Base-by-base conservation (phyloP, 2,329 filamentous ascomycete species). In the Rhynchosporium agropyri region DNA sequence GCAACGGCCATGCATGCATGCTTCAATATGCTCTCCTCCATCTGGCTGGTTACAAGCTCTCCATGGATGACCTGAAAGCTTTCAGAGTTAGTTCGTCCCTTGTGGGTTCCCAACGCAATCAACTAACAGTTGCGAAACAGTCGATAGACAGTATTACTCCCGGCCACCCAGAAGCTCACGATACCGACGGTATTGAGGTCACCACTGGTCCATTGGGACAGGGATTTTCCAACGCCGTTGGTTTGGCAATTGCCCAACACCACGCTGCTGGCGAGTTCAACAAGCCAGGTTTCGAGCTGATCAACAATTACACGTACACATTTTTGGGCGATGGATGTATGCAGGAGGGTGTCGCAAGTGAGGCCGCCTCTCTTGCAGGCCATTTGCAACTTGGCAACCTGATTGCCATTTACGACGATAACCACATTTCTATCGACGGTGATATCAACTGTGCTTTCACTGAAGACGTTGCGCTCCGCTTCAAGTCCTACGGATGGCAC, bases 1-100 rank as follows among this genome's bases (percentile, higher is more conserved):
- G 93, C 67, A 99, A 99, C 84, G 95, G 95, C 73, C 95, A 99
- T 82, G 95, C 89, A 74, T 99, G 95, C 87, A 97, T 99, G 93
- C 91, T 99, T 66, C 95, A 97, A 79, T 99, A 99, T 88, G 90
- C 94, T 75, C 86, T 99, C 72, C 90, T 99, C 74, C 95, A 99
- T 84, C 85, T 99, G 62, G 97, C 93, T 80, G 95, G 95, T 78
- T 99, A 96, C 79, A 86, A 81, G 68, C 74, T 99, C 72, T 85
- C 86, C 75, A 83, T 99, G 67, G 91, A 99, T 75, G 95, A 98
- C 80, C 79, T 99, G 73, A 99, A 98, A 88, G 81, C 83, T 74
- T 99, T 99, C 91, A 90, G 95, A 79, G 92, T 97, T 87, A 79
- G 91, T 64, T 43, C 31, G 55, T 63, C 13, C 49, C 40, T 9